These are phyloP conservation scores for Mycosarcoma mackinlayi DNA, from an alignment of 1,284 basidiomycete species.

Conservation along the genomic window DNA sequence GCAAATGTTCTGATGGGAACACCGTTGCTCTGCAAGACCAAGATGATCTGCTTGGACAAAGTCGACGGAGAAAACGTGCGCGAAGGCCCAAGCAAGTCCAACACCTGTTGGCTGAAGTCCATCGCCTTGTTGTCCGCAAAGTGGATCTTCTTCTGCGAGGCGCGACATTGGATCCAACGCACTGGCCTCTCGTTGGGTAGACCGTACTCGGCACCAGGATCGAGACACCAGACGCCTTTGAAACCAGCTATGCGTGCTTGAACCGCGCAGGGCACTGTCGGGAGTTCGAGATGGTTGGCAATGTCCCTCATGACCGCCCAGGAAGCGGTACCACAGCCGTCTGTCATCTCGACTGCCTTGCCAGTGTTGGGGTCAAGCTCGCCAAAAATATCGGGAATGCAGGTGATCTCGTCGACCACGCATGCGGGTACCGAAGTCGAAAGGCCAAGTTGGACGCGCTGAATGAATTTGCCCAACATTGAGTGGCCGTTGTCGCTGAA, in stretches of 20 bases:
- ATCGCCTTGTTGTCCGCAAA: constrained; percentile 6
- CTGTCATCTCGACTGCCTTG: constrained; percentile 30
- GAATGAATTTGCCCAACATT: constrained; percentile 56
- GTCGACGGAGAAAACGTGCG: constrained; percentile 43
- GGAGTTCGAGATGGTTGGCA: constrained; percentile 11
- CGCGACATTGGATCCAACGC: constrained; percentile 51
- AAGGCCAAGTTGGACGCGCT: constrained; percentile 57
- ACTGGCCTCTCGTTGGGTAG: constrained; percentile 5
- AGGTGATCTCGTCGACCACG: constrained; percentile 19
- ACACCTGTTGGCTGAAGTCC: constrained; percentile 33
- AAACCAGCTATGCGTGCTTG: constrained; percentile 60
- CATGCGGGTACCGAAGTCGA: constrained; percentile 47
- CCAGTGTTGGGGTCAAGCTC: constrained; percentile 12
- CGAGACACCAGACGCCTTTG: constrained; percentile 53
- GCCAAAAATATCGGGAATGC: constrained; percentile 24
- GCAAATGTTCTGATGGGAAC: constrained; percentile 28
- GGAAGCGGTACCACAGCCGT: constrained; percentile 29
- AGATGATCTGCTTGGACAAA: constrained; percentile 41
- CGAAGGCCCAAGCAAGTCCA: constrained; percentile 33
- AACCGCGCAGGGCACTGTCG: constrained; percentile 37
- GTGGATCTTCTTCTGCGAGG: constrained; percentile 60
- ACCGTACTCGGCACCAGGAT: constrained; percentile 31
- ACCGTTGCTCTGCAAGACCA: constrained; percentile 33
- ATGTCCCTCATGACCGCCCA: constrained; percentile 25
- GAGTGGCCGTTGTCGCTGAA: constrained; percentile 36